Percentiles rank a stretch among this genome's conserved stretches.
These are phyloP conservation scores for Phanerochaete carnosa DNA, from an alignment of 768 basidiomycete species.

Conservation along the genomic window DNA sequence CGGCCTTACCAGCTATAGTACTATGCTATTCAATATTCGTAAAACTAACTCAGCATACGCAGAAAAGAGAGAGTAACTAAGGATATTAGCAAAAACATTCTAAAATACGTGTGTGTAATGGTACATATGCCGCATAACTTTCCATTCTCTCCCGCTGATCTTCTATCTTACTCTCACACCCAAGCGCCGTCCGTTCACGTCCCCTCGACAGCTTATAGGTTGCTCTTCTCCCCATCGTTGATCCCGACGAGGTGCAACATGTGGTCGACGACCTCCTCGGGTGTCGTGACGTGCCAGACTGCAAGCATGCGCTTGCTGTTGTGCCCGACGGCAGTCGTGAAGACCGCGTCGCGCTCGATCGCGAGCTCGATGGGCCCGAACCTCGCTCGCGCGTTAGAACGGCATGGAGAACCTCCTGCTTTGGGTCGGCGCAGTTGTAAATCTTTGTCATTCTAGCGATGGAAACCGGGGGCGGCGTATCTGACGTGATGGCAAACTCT, in stretches of 20 bases:
- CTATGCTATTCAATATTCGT: too few relatives aligned
- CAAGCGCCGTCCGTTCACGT: neutral
- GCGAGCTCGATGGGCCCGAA: conserved; percentile 54
- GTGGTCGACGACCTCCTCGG: conserved; percentile 81
- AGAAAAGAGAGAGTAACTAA: neutral
- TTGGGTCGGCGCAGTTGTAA: too few relatives aligned
- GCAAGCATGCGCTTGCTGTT: conserved; percentile 87
- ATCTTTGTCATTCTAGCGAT: too few relatives aligned
- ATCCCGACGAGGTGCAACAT: conserved; percentile 59
- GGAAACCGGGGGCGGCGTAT: too few relatives aligned
- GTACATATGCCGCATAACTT: neutral
- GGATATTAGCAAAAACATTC: neutral
- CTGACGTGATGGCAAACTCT: too few relatives aligned
- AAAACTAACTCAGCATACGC: neutral
- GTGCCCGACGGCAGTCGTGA: conserved; percentile 93
- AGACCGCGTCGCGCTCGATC: conserved; percentile 68
- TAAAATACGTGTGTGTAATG: neutral
- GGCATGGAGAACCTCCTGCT: too few relatives aligned
- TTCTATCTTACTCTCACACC: neutral
- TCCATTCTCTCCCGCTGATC: neutral
- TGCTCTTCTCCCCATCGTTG: conserved; percentile 17
- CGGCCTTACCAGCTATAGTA: too few relatives aligned
- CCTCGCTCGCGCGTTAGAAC: too few relatives aligned
- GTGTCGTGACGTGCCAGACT: conserved; percentile 88
- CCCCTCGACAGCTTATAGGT: neutral